These are phyloP conservation scores for Phlyctochytrium bullatum DNA, from an alignment of 192 early-diverging fungal genomes.

Conservation along the genomic window DNA sequence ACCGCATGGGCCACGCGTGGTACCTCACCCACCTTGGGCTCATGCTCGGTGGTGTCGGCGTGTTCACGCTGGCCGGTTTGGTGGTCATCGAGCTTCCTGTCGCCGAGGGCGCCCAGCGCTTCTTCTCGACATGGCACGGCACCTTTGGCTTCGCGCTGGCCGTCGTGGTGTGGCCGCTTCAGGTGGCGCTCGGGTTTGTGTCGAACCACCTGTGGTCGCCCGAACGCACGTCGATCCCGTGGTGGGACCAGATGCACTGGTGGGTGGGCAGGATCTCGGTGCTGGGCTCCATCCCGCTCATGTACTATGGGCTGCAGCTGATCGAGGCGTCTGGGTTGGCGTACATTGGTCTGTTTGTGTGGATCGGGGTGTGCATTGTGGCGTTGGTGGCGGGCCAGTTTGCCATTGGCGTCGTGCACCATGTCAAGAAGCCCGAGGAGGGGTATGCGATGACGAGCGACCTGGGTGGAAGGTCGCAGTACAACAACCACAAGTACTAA, in stretches of 20 bases:
- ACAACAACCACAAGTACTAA: neutral
- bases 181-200: constrained; percentile 31
- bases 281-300: neutral
- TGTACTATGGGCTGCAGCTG: constrained; percentile 2
- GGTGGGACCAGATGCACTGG: constrained; percentile 38
- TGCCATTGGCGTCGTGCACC: neutral
- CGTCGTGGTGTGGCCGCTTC: constrained; percentile 10
- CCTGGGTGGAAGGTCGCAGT: neutral
- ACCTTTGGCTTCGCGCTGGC: constrained; percentile 9
- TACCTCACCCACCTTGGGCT: constrained; percentile 31
- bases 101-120: neutral
- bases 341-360: constrained; percentile 3
- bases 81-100: constrained; percentile 24
- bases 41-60: constrained; percentile 22
- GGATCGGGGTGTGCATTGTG: constrained; percentile 9
- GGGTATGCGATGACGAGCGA: neutral
- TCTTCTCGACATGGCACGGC: constrained; percentile 14
- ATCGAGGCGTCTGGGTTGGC: neutral
- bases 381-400: constrained; percentile 2
- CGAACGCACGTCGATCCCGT: constrained; percentile 20
- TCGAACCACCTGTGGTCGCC: constrained; percentile 20
- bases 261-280: constrained; percentile 20
- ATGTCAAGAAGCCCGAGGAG: neutral
- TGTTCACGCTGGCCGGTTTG: constrained; percentile 19
- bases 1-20: constrained; percentile 34